Evolutionary conservation across 768 basidiomycete genomes (phyloP), one percentile per base, ranked within the genome.

Genomic region (Tricholomella constricta): DNA sequence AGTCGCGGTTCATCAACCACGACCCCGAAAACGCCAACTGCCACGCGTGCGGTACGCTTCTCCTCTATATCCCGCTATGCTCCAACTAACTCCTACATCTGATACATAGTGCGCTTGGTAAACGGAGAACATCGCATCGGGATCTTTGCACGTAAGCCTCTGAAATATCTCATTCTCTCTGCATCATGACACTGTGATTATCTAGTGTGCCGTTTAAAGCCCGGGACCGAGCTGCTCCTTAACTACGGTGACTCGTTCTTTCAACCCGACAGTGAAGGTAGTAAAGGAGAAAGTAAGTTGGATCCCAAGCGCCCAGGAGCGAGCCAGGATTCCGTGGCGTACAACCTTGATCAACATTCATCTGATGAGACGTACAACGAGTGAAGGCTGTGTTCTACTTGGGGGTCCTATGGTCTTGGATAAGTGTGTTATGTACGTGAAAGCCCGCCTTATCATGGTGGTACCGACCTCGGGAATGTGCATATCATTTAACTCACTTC

Each of bases 1-100:
- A 76, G 35, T 73, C 86, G n/a, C 75, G 87, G 12, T 89, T 83
- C 58, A 81, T 90, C 48, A 87, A 91, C 59, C 88, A 91, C 51
- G 69, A 71, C 19, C 58, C 45, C 11, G 29, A 52, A 53, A 45
- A 56, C 15, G 63, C 69, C 3, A 89, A 85, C 59, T 80, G 79
- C 53, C 45, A 54, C 1, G 82, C 82, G 0, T 59, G 52, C 50
- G 74, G 84, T 84, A 57, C 23, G 73, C 62, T 22, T 14, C 26
- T 17, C 35, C 19, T 36, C 8, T 14, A 31, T 10, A 41, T 7
- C 20, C 41, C 15, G 17, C 25, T 38, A 27, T 17, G 29, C n/a
- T 35, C n/a, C n/a, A n/a, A 32, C 3, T 59, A 8, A 45, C 35
- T 44, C 46, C 26, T 50, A 25, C 10, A 27, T 8, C 14, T 37